A percentile compares a stretch with the other conserved stretches of the same genome.
phyloP scores from a whole-genome alignment of 345 rosid species.

The Eucalyptus brandiana region DNA sequence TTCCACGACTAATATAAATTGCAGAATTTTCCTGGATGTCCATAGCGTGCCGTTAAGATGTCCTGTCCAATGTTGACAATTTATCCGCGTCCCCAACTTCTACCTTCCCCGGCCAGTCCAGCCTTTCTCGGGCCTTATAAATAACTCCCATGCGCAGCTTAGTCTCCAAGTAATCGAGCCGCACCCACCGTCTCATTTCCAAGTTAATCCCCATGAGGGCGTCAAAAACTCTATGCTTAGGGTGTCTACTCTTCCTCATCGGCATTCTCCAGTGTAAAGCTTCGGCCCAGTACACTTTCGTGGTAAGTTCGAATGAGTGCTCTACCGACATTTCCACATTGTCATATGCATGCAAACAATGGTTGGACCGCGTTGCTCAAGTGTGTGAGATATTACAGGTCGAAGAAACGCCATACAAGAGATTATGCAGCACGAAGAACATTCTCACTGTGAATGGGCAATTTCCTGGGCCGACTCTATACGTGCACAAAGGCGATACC shows the following conservation, averaged over 20 bases:
- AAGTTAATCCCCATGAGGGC: background rate
- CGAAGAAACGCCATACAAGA: slow-evolving; percentile 7
- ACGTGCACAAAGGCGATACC: slow-evolving; percentile 6
- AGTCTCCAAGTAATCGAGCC: background rate
- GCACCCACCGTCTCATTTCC: background rate
- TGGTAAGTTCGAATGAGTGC: background rate
- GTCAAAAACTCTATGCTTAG: background rate
- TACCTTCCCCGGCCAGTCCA: background rate
- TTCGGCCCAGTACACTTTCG: background rate
- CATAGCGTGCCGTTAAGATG: background rate
- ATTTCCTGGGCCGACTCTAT: slow-evolving; percentile 18
- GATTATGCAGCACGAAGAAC: slow-evolving; percentile 17
- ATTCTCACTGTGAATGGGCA: slow-evolving; percentile 18
- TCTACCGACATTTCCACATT: background rate
- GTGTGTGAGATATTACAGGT: background rate
- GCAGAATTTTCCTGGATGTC: background rate
- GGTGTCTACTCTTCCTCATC: background rate
- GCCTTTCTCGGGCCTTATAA: background rate
- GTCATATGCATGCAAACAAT: background rate
- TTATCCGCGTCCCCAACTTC: background rate
- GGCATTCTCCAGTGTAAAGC: background rate
- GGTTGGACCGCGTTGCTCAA: background rate
- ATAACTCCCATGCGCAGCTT: background rate
- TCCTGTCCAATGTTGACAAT: background rate
- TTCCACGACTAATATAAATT: background rate